Percentiles rank a stretch among this genome's conserved stretches.
Evolutionary conservation across 805 yeast genomes (phyloP).

Genomic region (Zygoascus bituminiphila): DNA sequence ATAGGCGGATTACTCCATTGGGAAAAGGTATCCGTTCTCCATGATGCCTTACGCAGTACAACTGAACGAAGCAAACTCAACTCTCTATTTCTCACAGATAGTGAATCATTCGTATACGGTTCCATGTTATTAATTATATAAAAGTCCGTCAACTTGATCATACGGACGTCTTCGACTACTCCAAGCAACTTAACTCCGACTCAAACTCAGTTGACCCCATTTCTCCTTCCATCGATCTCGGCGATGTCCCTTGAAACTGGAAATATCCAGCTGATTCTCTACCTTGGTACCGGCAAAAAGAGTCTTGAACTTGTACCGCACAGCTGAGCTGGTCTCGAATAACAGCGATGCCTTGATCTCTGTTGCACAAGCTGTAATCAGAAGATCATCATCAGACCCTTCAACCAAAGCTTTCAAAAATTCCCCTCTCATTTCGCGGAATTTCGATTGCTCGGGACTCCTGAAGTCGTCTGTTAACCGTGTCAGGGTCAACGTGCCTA

Average conservation of each 20-base stretch:
- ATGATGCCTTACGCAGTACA: too few species aligned
- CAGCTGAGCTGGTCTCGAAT: constrained; percentile 4
- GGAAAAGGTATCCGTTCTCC: too few species aligned
- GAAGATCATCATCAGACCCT: background rate
- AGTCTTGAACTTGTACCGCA: constrained; percentile 3
- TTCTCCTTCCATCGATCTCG: background rate
- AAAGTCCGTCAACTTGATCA: too few species aligned
- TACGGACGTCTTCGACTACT: too few species aligned
- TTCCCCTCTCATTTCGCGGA: constrained; percentile 13
- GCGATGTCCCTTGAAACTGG: background rate
- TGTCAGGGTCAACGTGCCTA: constrained; percentile 3
- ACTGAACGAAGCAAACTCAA: too few species aligned
- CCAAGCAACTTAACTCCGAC: background rate
- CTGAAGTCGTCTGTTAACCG: constrained; percentile 6
- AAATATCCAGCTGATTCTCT: background rate
- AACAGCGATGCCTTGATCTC: constrained; percentile 6
- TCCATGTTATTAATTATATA: too few species aligned
- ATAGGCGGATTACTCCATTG: background rate
- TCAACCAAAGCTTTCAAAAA: constrained; percentile 5
- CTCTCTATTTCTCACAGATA: too few species aligned
- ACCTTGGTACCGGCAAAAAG: background rate
- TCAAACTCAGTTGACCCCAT: background rate
- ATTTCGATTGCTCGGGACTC: constrained; percentile 1
- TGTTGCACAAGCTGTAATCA: constrained; percentile 6
- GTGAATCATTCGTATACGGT: too few species aligned